A percentile compares a stretch with the other conserved stretches of the same genome.
Conservation (phyloP, 208 protist genomes). For the Sergeia podlipaevii region DNA sequence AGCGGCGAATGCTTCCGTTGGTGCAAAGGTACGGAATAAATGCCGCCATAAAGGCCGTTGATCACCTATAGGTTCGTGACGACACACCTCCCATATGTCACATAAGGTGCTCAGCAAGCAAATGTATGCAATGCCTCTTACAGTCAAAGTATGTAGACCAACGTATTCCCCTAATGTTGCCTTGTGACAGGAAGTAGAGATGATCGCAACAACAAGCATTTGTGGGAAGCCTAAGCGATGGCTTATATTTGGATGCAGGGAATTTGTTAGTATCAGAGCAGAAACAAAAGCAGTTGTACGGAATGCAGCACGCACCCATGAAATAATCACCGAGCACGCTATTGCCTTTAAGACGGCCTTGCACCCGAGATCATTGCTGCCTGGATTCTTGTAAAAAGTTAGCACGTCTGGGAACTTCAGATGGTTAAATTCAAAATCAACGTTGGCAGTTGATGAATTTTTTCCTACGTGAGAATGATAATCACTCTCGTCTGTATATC, state of each 20-base stretch:
- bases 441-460: too few species aligned
- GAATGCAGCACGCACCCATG: constrained; percentile 13
- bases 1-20: constrained; percentile 23
- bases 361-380: constrained; percentile 20
- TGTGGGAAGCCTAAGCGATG: constrained; percentile 16
- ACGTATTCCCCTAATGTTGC: constrained; percentile 25
- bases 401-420: too few species aligned
- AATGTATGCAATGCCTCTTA: constrained; percentile 23
- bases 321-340: constrained; percentile 14
- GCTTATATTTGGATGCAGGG: constrained; percentile 35
- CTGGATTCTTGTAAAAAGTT: constrained; percentile 29
- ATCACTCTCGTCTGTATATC: too few species aligned
- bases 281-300: constrained; percentile 21
- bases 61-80: constrained; percentile 15
- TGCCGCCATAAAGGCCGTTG: constrained; percentile 19
- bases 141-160: constrained; percentile 25
- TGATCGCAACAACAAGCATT: constrained; percentile 24
- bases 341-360: constrained; percentile 18
- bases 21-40: constrained; percentile 18
- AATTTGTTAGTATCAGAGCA: constrained; percentile 23
- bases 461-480: too few species aligned
- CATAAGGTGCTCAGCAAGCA: constrained; percentile 9
- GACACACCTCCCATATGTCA: constrained; percentile 14
- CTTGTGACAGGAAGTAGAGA: constrained; percentile 25
- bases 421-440: too few species aligned